phyloP scores from a whole-genome alignment of 163 green algal species.

The Coccomyxa subellipsoidea region DNA sequence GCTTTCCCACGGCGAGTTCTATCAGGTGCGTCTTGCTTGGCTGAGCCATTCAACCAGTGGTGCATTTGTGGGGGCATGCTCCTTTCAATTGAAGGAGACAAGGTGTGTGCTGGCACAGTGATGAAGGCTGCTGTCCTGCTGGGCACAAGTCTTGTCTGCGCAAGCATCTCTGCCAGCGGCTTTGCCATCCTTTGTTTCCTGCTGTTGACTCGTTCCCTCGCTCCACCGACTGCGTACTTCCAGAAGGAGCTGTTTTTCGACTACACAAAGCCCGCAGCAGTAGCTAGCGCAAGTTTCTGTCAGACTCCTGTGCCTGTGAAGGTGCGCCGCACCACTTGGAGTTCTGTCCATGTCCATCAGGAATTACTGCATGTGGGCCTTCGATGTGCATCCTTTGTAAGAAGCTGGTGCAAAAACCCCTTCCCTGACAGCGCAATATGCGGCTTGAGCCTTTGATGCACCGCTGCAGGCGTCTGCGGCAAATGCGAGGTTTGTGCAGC shows the following conservation, averaged over 20 bases:
- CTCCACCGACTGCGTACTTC: neutral
- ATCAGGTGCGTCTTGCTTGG: neutral
- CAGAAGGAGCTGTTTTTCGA: constrained; percentile 9
- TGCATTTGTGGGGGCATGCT: neutral
- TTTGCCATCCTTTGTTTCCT: neutral
- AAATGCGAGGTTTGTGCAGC: constrained; percentile 13
- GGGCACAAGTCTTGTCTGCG: neutral
- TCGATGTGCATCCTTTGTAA: too few relatives aligned
- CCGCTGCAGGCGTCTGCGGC: neutral
- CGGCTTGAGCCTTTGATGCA: neutral
- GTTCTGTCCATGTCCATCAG: too few relatives aligned
- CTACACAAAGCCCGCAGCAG: constrained; percentile 3
- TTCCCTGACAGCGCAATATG: too few relatives aligned
- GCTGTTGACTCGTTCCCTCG: constrained; percentile 3
- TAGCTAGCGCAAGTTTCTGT: neutral
- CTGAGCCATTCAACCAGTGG: neutral
- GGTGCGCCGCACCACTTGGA: too few relatives aligned
- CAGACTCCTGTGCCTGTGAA: neutral
- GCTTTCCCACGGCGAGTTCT: neutral
- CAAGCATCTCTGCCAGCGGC: neutral
- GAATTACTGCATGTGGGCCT: too few relatives aligned
- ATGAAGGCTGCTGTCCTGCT: neutral
- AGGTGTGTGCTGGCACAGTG: neutral
- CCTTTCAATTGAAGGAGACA: neutral
- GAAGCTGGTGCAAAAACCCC: too few relatives aligned